phyloP scores from a whole-genome alignment of 768 basidiomycete genomes.

The Lactifluus piperatus region DNA sequence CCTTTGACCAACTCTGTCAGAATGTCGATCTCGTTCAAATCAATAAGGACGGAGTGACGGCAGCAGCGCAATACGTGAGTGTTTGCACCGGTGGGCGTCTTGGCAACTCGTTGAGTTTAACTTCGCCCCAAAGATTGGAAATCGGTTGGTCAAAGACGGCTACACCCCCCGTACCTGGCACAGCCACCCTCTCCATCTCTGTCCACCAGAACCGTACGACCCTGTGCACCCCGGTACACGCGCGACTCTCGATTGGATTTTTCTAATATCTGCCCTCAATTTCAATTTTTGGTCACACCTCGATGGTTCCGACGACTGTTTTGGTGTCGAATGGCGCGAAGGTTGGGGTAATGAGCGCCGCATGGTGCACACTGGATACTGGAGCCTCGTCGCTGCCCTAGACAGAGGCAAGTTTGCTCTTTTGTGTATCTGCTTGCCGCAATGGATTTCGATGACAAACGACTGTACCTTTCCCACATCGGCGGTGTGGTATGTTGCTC shows the following conservation, averaged over 20 bases:
- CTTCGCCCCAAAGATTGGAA: conserved; percentile 43
- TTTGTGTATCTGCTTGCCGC: not conserved
- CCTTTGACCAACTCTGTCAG: not conserved
- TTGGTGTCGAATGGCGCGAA: conserved; percentile 69
- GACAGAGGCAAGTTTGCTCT: conserved; percentile 50
- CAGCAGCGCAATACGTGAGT: conserved; percentile 16
- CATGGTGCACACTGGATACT: conserved; percentile 71
- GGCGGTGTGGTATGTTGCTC: not conserved
- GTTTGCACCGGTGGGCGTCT: not conserved
- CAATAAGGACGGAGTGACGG: conserved; percentile 22
- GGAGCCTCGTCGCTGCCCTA: conserved; percentile 79
- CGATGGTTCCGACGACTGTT: conserved; percentile 50
- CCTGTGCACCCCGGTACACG: conserved; percentile 40
- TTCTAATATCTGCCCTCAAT: conserved; percentile 77
- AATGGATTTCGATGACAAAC: not conserved
- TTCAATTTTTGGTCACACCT: conserved; percentile 85
- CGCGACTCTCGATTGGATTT: conserved; percentile 66
- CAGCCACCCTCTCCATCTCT: conserved; percentile 64
- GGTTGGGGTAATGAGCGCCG: conserved; percentile 50
- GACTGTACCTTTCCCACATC: not conserved
- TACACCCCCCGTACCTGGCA: conserved; percentile 82
- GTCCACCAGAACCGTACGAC: conserved; percentile 57
- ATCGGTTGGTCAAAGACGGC: conserved; percentile 46
- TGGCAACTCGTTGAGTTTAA: not conserved
- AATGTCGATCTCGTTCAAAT: conserved; percentile 24